Evolutionary conservation across 73 alveolate species (phyloP).

Genomic region (Durusdinium trenchii): DNA sequence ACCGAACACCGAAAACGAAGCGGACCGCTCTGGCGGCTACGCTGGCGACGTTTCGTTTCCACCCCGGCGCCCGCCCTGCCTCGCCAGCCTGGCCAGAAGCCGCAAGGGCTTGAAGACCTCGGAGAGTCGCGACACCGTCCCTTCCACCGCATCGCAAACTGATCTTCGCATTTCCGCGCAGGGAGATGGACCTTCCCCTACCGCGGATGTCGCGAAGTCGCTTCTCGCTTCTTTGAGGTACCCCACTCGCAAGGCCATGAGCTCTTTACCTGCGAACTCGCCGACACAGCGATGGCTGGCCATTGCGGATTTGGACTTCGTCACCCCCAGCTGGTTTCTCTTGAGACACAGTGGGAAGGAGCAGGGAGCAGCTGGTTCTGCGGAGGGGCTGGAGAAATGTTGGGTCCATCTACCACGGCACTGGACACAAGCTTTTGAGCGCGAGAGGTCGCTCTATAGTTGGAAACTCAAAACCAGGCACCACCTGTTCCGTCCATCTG

Average conservation of each 20-base stretch:
- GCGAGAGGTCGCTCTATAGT: too few relatives aligned
- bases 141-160: background rate
- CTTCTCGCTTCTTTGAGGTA: background rate
- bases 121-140: background rate
- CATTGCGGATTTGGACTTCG: background rate
- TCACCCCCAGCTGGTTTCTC: too few relatives aligned
- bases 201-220: background rate
- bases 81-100: slow-evolving; percentile 66
- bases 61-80: background rate
- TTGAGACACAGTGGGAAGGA: too few relatives aligned
- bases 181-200: background rate
- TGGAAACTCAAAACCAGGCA: too few relatives aligned
- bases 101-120: slow-evolving; percentile 85
- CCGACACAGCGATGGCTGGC: too few relatives aligned
- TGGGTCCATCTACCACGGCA: background rate
- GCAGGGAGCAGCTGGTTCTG: background rate
- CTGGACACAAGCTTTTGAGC: background rate
- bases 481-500: too few relatives aligned
- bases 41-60: too few relatives aligned
- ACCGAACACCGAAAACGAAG: too few relatives aligned
- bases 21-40: too few relatives aligned
- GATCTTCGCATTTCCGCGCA: too few relatives aligned
- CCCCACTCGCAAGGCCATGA: slow-evolving; percentile 35
- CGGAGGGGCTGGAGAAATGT: background rate
- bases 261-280: slow-evolving; percentile 3